Evolutionary conservation across 1,139 yeast genomes (phyloP).

Genomic region (Taiozyma sp.): DNA sequence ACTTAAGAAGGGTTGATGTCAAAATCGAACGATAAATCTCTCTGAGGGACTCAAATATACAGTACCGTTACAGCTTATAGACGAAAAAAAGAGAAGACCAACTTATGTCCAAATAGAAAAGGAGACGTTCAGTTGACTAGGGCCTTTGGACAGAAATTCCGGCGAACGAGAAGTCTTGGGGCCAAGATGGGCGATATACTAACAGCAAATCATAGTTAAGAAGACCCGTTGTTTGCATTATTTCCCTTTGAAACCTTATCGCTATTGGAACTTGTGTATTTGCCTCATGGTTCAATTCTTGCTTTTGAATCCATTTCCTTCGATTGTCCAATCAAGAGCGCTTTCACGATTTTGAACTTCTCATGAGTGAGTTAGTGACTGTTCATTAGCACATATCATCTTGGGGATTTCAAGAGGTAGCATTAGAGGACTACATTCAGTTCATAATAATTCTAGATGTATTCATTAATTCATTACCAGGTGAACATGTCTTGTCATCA

Average conservation of each 20-base stretch:
- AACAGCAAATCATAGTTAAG: background rate
- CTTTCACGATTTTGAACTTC: no score
- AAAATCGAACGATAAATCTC: background rate
- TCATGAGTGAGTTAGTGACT: background rate
- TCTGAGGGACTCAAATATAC: background rate
- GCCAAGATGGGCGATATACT: background rate
- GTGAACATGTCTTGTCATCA: background rate
- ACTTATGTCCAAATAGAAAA: background rate
- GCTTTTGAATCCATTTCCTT: background rate
- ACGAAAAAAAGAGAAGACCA: background rate
- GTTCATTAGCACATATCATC: no score
- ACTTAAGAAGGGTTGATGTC: background rate
- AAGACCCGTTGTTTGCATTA: background rate
- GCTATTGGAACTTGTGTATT: background rate
- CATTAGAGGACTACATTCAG: background rate
- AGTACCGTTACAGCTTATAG: background rate
- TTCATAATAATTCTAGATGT: background rate
- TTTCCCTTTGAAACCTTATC: background rate
- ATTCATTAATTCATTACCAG: slow-evolving; percentile 1
- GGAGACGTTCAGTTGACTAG: background rate
- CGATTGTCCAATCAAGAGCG: no score
- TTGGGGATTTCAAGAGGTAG: background rate
- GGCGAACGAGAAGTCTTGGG: background rate
- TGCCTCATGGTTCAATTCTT: background rate
- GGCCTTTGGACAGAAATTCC: background rate